Conservation (phyloP, 176 grass and related monocot genomes). For the Chloris gayana region DNA sequence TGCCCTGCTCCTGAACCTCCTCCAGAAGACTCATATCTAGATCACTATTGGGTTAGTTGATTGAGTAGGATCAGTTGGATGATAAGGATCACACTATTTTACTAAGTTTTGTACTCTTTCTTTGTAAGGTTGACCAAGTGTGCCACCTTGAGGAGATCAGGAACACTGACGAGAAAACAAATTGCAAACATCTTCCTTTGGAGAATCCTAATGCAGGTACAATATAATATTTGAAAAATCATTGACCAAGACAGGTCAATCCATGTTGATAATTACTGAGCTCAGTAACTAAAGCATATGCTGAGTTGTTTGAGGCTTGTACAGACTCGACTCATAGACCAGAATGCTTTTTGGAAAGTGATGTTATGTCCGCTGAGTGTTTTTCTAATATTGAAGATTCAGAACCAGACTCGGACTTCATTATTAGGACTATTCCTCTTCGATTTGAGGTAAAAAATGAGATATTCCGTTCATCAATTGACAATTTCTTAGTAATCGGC, state of each 20-base stretch:
- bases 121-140: constrained; percentile 85
- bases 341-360: constrained; percentile 31
- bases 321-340: constrained; percentile 41
- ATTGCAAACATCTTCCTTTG: constrained; percentile 23
- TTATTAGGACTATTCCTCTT: constrained; percentile 74
- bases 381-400: constrained; percentile 38
- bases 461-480: constrained; percentile 10
- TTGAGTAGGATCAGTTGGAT: constrained; percentile 21
- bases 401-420: constrained; percentile 62
- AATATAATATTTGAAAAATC: too few relatives aligned
- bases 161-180: constrained; percentile 37
- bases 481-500: constrained; percentile 10
- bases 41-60: constrained; percentile 13
- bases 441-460: constrained; percentile 58
- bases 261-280: constrained; percentile 10
- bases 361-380: constrained; percentile 21
- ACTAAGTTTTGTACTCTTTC: constrained; percentile 29
- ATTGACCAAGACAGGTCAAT: too few relatives aligned
- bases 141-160: constrained; percentile 60
- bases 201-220: constrained; percentile 52
- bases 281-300: constrained; percentile 34
- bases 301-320: constrained; percentile 39
- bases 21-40: constrained; percentile 5
- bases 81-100: constrained; percentile 28
- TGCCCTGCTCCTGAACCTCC: background rate